Evolutionary conservation across 2,329 filamentous ascomycete genomes (phyloP).

Genomic region (Colletotrichum euphorbiae): DNA sequence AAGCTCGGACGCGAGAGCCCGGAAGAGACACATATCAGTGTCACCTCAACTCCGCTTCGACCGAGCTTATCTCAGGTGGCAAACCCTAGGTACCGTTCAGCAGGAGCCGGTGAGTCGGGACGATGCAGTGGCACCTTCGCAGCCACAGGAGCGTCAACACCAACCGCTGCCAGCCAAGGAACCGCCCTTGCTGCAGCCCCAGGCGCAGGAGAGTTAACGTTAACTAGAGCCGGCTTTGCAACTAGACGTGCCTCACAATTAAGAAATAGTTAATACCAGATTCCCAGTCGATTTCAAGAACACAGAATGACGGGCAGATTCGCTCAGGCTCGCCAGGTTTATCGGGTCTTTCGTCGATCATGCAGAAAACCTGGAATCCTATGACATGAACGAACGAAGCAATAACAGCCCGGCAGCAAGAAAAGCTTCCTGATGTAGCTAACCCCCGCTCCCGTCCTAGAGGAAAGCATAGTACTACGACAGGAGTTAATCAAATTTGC

Average conservation of each 20-base stretch:
- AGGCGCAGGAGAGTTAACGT: not conserved
- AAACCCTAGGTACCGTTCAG: not conserved
- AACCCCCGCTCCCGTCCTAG: not conserved
- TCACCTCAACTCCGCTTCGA: constrained; percentile 28
- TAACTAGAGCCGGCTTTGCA: too few species aligned
- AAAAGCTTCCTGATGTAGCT: not conserved
- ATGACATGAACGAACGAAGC: not conserved
- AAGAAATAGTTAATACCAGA: not conserved
- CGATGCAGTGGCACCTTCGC: not conserved
- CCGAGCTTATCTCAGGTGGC: constrained; percentile 20
- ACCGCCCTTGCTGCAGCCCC: not conserved
- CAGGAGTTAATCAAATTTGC: not conserved
- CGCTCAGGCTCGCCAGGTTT: not conserved
- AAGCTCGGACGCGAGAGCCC: constrained; percentile 28
- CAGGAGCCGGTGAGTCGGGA: not conserved
- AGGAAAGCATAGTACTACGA: not conserved
- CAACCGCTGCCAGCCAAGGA: not conserved
- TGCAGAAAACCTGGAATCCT: not conserved
- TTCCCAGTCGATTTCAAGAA: not conserved
- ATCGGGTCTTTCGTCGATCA: not conserved
- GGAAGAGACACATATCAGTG: constrained; percentile 21
- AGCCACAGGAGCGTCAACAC: not conserved
- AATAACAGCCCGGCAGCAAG: not conserved
- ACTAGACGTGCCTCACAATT: not conserved
- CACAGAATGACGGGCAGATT: not conserved